A percentile compares a stretch with the other conserved stretches of the same genome.
phyloP scores from a whole-genome alignment of 2,329 filamentous ascomycete species.

The Aspergillus terreus region DNA sequence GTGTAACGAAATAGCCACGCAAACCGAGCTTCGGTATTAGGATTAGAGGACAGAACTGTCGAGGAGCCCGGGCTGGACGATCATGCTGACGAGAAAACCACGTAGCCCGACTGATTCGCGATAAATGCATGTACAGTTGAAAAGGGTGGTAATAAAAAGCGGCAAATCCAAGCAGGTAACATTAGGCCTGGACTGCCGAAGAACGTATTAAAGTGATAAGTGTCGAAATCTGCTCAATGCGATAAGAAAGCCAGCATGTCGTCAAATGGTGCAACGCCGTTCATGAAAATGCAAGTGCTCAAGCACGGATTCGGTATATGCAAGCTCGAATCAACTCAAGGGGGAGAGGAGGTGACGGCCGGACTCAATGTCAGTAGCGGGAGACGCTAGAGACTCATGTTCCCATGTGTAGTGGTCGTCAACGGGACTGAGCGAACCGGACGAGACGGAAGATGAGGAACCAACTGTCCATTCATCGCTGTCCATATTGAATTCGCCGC shows the following conservation, averaged over 20 bases:
- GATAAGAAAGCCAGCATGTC: slow-evolving; percentile 33
- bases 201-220: slow-evolving; percentile 35
- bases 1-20: neutral
- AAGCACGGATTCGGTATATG: slow-evolving; percentile 22
- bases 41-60: slow-evolving; percentile 35
- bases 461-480: slow-evolving; percentile 89
- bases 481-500: slow-evolving; percentile 57
- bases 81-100: slow-evolving; percentile 2
- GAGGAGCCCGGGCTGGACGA: slow-evolving; percentile 10
- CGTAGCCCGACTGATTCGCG: slow-evolving; percentile 15
- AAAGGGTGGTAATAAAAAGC: slow-evolving; percentile 6
- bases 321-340: slow-evolving; percentile 16
- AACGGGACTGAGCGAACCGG: slow-evolving; percentile 59
- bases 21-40: slow-evolving; percentile 31
- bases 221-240: slow-evolving; percentile 38
- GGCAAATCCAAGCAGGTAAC: slow-evolving; percentile 9
- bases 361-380: slow-evolving; percentile 37
- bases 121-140: slow-evolving; percentile 37
- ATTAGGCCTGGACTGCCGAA: slow-evolving; percentile 14
- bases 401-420: slow-evolving; percentile 54
- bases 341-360: slow-evolving; percentile 29
- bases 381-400: slow-evolving; percentile 35
- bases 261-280: slow-evolving; percentile 36
- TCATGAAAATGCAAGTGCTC: slow-evolving; percentile 23
- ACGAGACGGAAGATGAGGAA: slow-evolving; percentile 73